These are phyloP conservation scores for Amphibolis antarctica DNA, from an alignment of 106 monocot genomes.

Conservation along the genomic window DNA sequence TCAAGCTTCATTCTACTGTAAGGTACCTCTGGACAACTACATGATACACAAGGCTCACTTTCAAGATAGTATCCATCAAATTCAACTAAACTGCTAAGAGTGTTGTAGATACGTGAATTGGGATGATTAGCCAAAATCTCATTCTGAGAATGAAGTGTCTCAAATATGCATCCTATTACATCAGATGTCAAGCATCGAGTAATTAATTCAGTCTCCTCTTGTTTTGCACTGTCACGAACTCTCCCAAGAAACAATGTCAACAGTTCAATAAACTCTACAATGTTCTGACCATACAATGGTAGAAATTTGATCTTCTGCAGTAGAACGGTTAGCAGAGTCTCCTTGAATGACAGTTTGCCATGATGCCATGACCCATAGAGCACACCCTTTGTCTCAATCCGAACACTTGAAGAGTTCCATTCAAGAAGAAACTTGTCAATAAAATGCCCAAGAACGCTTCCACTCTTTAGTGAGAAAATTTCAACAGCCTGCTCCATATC, in stretches of 20 bases:
- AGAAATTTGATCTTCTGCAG: conserved; percentile 61
- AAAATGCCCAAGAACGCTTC: conserved; percentile 44
- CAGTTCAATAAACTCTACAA: conserved; percentile 74
- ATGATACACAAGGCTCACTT: conserved; percentile 95
- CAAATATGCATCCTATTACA: conserved; percentile 68
- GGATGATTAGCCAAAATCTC: conserved; percentile 98
- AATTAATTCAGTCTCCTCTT: conserved; percentile 43
- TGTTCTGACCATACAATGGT: conserved; percentile 89
- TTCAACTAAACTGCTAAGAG: conserved; percentile 76
- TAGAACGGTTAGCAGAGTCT: conserved; percentile 43
- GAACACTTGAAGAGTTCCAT: conserved; percentile 86
- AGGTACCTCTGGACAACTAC: conserved; percentile 94
- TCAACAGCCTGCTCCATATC: conserved; percentile 93
- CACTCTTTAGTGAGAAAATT: conserved; percentile 53
- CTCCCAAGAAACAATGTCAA: conserved; percentile 77
- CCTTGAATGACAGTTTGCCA: conserved; percentile 56
- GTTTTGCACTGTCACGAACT: conserved; percentile 40
- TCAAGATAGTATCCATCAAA: conserved; percentile 99
- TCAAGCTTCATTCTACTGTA: conserved; percentile 94
- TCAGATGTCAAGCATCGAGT: conserved; percentile 59
- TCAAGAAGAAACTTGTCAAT: conserved; percentile 85
- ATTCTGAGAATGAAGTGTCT: conserved; percentile 89
- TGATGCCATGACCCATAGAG: conserved; percentile 92
- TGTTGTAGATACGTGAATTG: conserved; percentile 91
- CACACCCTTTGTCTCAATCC: conserved; percentile 77